Evolutionary conservation across 345 rosid genomes (phyloP), one percentile per base, ranked within the genome.

Genomic region (Camelina laxa): DNA sequence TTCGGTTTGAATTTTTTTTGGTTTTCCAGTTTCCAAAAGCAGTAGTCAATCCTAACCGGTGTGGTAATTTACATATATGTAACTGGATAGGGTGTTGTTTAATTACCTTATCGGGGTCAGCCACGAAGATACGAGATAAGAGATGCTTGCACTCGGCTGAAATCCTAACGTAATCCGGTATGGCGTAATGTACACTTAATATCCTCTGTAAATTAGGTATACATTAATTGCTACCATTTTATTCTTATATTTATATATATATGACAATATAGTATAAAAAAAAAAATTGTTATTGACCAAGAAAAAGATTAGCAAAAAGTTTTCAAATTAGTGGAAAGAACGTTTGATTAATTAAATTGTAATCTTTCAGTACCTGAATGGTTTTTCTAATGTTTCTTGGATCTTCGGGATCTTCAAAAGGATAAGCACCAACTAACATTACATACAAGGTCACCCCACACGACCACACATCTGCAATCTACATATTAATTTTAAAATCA

Each of bases 381-480:
- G 93, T 84, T 76, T 87, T 90, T 82, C 86, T 84, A 79, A 90
- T 86, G 75, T 90, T 90, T 82, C 82, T 84, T 58, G 91, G 92
- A 74, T 90, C 93, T 9, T 84, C 86, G n/a, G 88, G 85, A 58
- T 90, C 96, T 79, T 90, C 96, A 58, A 90, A 90, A 6, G 96
- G 93, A 83, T 90, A 90, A 82, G 96, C 91, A 7, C 96, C 96
- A 67, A 90, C 86, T 76, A 90, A 82, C 93, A 90, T 90, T 77
- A 90, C 96, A 75, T 90, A 90, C 50, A 90, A 70, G 39, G 96
- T 90, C 39, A 90, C 96, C 74, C 96, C 96, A 82, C 96, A 88
- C 36, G 96, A 90, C 96, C 96, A 90, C 79, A 88, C 96, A 82
- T 90, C 93, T 64, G 93, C 93, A 66, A 87, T 86, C 96, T 90